Evolutionary conservation across 305 asterid genomes (phyloP), one percentile per base, ranked within the genome.

Genomic region (Fraxinus ornus): DNA sequence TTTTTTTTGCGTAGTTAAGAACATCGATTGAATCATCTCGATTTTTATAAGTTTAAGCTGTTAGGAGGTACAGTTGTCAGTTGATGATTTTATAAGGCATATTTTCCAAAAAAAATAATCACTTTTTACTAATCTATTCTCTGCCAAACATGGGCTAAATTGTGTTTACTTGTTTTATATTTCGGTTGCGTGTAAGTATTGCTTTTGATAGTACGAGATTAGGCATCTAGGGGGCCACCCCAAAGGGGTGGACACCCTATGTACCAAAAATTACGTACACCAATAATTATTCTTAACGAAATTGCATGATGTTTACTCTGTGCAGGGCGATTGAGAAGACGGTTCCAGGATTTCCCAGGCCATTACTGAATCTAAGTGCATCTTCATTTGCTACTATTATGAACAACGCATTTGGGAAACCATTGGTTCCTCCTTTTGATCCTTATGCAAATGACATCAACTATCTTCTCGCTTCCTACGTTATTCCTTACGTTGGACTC

Each of bases 401-500:
- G 83, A 80, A 92, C 74, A 57, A 79, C 2, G 91, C 92, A 22
- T 84, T 91, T 2, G 94, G 88, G 9, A 32, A 73, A 30, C 85
- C 82, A 0, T 82, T 95, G 19, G 4, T 4, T 5, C 99, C 99
- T 36, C 87, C 93, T 1, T 95, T 95, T 19, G 90, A 94, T 88
- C 95, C 98, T 9, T 95, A 94, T 52, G 94, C 93, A 2, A 87
- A 88, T 77, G 97, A 91, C 71, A 84, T 94, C 33, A 92, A 94
- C 80, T 94, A 88, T 79, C 97, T 95, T 32, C 81, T 95, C 70
- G 97, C 97, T 5, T 90, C 94, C n/a, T 95, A 94, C 76, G 79
- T 92, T 3, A 80, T 95, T 26, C 97, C 98, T 39, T 95, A 92
- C 73, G 93, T 94, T 78, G 98, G 99, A 64, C 96, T 94, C 88